Evolutionary conservation across 768 basidiomycete species (phyloP).

Genomic region (Termitomyces sp.): DNA sequence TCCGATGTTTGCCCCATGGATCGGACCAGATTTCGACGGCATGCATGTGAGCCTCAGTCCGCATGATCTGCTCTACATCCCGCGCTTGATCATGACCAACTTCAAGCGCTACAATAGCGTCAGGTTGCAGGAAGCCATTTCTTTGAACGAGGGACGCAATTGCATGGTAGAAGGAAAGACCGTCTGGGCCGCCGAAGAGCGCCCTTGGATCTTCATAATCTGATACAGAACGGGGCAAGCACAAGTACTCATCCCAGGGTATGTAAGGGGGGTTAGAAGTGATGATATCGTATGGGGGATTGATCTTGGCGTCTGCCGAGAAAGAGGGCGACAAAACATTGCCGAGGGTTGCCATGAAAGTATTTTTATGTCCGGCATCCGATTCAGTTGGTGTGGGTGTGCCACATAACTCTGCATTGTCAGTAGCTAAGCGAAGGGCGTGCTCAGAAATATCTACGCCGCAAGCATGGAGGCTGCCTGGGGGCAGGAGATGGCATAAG

Average conservation of each 20-base stretch:
- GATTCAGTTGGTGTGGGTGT: conserved; percentile 25
- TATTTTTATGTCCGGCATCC: conserved; percentile 24
- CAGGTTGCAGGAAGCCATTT: conserved; percentile 44
- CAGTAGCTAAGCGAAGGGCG: conserved; percentile 49
- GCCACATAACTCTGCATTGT: conserved; percentile 41
- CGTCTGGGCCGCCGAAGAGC: conserved; percentile 67
- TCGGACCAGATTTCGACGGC: conserved; percentile 71
- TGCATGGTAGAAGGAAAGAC: conserved; percentile 61
- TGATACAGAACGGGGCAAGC: conserved; percentile 63
- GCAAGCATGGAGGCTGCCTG: conserved; percentile 46
- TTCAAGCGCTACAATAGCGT: conserved; percentile 69
- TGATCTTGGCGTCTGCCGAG: conserved; percentile 24
- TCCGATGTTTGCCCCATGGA: conserved; percentile 72
- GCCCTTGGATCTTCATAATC: conserved; percentile 80
- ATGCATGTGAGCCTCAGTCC: conserved; percentile 36
- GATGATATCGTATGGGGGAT: conserved; percentile 65
- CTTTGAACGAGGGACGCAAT: conserved; percentile 59
- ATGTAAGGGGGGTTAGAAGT: conserved; percentile 91
- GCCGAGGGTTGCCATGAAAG: conserved; percentile 33
- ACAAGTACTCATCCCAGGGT: conserved; percentile 54
- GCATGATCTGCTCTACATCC: conserved; percentile 56
- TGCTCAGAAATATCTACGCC: conserved; percentile 66
- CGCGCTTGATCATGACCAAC: conserved; percentile 71
- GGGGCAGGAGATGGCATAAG: conserved; percentile 63
- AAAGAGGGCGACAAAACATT: conserved; percentile 46